Evolutionary conservation across 441 rosid genomes (phyloP).

Genomic region (Pelargonium citronellum): DNA sequence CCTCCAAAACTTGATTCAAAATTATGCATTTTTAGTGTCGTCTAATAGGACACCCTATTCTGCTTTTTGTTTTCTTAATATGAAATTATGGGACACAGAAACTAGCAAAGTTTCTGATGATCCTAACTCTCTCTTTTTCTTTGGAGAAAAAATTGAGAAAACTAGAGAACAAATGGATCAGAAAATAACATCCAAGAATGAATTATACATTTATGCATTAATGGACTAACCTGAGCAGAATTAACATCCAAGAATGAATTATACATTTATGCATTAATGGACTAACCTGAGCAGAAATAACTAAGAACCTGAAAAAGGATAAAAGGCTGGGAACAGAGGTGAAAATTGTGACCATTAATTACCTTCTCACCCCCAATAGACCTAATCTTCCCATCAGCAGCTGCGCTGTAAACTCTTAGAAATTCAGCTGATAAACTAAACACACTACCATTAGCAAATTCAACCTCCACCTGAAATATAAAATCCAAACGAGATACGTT

Average conservation of each 20-base stretch:
- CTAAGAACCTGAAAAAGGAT: neutral
- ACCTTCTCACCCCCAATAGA: slow-evolving; percentile 90
- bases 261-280: neutral
- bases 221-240: neutral
- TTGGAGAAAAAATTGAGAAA: neutral
- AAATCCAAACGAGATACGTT: neutral
- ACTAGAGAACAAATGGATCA: neutral
- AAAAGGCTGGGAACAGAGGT: neutral
- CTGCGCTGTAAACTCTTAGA: slow-evolving; percentile 75
- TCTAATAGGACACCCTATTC: neutral
- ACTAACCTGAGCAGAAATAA: neutral
- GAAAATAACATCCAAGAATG: neutral
- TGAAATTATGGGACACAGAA: neutral
- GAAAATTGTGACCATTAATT: neutral
- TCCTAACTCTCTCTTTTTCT: too few species aligned
- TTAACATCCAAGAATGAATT: neutral
- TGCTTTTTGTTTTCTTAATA: neutral
- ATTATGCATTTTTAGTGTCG: neutral
- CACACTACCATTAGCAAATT: slow-evolving; percentile 59
- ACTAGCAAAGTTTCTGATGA: too few species aligned
- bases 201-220: neutral
- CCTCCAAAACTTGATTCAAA: neutral
- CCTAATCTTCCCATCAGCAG: slow-evolving; percentile 86
- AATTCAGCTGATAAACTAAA: slow-evolving; percentile 70
- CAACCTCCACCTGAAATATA: slow-evolving; percentile 61